phyloP scores from a whole-genome alignment of 2,329 filamentous ascomycete genomes.

The Cadophora sp. region DNA sequence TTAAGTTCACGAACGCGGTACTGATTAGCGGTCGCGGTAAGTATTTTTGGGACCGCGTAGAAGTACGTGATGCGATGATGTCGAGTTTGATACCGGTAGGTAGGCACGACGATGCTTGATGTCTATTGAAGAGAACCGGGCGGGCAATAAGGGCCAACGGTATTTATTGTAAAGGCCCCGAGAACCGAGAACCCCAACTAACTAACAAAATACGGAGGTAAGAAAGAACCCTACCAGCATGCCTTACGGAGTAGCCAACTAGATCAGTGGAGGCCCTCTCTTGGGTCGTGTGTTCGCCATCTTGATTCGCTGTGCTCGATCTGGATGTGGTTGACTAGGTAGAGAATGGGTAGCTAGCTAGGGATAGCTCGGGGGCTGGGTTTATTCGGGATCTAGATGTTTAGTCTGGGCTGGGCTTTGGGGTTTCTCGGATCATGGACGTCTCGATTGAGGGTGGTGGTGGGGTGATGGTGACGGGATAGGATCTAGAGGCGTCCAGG shows the following conservation, averaged over 20 bases:
- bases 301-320: background rate
- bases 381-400: conserved; percentile 7
- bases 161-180: background rate
- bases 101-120: background rate
- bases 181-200: background rate
- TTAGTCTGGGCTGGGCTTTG: background rate
- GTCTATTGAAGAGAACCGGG: background rate
- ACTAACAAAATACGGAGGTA: too few species aligned
- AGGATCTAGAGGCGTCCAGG: conserved; percentile 8
- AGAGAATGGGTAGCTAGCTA: background rate
- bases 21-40: background rate
- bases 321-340: background rate
- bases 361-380: background rate
- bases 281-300: background rate
- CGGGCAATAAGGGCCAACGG: background rate
- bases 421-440: background rate
- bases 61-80: background rate
- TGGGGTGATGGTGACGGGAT: conserved; percentile 5
- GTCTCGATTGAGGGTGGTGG: background rate
- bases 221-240: background rate
- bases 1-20: background rate
- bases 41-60: conserved; percentile 4
- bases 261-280: conserved; percentile 1
- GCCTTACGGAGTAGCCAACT: background rate
- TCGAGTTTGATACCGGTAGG: background rate